phyloP scores from a whole-genome alignment of 2,329 filamentous ascomycete genomes.

The Fusarium paranaense region DNA sequence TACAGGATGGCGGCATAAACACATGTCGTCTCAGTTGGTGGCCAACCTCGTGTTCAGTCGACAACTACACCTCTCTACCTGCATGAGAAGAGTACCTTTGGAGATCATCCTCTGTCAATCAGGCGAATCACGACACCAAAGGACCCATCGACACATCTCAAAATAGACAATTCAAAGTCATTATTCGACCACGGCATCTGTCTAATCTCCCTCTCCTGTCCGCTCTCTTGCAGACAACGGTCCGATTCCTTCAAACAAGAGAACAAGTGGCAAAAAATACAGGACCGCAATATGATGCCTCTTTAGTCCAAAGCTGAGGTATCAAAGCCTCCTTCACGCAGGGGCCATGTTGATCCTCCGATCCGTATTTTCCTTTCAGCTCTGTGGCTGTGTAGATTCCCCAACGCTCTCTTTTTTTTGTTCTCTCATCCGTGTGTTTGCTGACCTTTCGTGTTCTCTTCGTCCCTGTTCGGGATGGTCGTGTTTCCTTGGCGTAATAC shows the following conservation, averaged over 20 bases:
- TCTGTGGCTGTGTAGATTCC: not conserved
- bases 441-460: not conserved
- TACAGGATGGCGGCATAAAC: not conserved
- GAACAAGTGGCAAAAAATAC: not conserved
- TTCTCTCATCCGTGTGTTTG: not conserved
- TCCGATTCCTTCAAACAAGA: not conserved
- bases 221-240: not conserved
- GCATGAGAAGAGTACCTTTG: not conserved
- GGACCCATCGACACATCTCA: not conserved
- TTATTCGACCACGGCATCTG: not conserved
- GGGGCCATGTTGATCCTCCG: not conserved
- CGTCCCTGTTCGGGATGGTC: not conserved
- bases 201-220: not conserved
- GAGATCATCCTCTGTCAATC: not conserved
- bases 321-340: not conserved
- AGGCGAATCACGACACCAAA: not conserved
- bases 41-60: not conserved
- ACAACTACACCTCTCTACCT: not conserved
- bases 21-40: not conserved
- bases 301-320: not conserved
- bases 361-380: not conserved
- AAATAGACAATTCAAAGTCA: not conserved
- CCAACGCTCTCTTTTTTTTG: not conserved
- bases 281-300: not conserved
- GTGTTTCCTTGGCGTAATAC: constrained; percentile 1